These are phyloP conservation scores for Solanum dulcamara DNA, from an alignment of 257 asterid species.

Conservation along the genomic window DNA sequence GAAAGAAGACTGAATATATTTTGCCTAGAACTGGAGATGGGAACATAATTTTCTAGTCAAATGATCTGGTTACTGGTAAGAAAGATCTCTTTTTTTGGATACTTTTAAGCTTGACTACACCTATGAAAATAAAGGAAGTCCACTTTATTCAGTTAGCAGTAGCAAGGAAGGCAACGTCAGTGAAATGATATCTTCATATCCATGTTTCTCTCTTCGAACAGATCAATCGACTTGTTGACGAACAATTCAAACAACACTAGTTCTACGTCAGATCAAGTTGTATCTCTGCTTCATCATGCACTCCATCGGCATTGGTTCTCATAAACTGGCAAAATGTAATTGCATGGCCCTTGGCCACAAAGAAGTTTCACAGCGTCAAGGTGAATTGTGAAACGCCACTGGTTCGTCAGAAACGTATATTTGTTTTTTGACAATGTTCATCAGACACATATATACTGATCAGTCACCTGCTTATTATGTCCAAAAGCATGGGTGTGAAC, in stretches of 20 bases:
- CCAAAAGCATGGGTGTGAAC: not conserved
- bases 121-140: not conserved
- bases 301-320: not conserved
- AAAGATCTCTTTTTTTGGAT: not conserved
- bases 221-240: not conserved
- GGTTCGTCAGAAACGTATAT: not conserved
- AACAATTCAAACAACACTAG: not conserved
- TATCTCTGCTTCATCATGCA: not conserved
- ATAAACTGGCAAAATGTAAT: not conserved
- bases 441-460: not conserved
- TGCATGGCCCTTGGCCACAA: not conserved
- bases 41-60: not conserved
- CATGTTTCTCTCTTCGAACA: not conserved
- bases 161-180: not conserved
- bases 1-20: not conserved
- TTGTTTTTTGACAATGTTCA: not conserved
- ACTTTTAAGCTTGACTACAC: not conserved
- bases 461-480: not conserved
- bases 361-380: not conserved
- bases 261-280: not conserved
- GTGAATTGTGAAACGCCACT: not conserved
- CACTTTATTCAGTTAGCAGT: not conserved
- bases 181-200: not conserved
- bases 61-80: not conserved
- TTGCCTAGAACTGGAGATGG: not conserved